Evolutionary conservation across 2,329 filamentous ascomycete species (phyloP), one percentile per base, ranked within the genome.

Genomic region (Colletotrichum navitas): DNA sequence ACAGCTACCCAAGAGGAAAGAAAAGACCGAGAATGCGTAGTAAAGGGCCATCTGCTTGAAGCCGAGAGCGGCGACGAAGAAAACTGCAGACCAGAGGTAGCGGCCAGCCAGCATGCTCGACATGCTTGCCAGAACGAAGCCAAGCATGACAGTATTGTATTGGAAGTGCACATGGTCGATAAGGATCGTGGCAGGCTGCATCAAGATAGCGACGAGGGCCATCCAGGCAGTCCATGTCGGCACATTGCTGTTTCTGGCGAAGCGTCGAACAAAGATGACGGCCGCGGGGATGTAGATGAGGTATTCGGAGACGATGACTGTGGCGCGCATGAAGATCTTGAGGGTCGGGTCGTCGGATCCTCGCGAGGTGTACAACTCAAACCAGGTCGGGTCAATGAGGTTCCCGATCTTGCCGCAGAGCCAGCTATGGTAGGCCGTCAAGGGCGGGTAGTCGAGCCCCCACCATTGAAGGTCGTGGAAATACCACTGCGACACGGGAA

Each of bases 11-110:
- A 98, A 85, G 2, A 99, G 90, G 78, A 95, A 99, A 41, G 94
- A 92, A 80, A 98, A 98, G 68, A 98, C 91, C 26, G 92, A 91
- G 18, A 97, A 95, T 3, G 97, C 94, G 81, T 98, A 99, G 84
- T 98, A 99, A 21, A 99, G 87, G 1, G 95, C 95, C 97, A 99
- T 99, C 81, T 99, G 96, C 85, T 99, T 99, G 86, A 98, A 99
- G 7, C 94, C 94, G n/a, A 99, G 85, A 3, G 95, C 93, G 21
- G 89, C 90, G 8, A 99, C 96, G 76, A 99, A 99, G 84, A 97
- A 97, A 71, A 97, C 89, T 73, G 94, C 94, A 34, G 93, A 90
- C 94, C 95, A 98, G 73, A 97, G 88, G 77, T 92, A 92, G 60
- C 94, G 89, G 5, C 93, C 93, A 3, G 94, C 94, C 62, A 97